Percentiles rank a stretch among this genome's conserved stretches.
These are phyloP conservation scores for Streptanthus diversifolius DNA, from an alignment of 345 rosid genomes.

Conservation along the genomic window DNA sequence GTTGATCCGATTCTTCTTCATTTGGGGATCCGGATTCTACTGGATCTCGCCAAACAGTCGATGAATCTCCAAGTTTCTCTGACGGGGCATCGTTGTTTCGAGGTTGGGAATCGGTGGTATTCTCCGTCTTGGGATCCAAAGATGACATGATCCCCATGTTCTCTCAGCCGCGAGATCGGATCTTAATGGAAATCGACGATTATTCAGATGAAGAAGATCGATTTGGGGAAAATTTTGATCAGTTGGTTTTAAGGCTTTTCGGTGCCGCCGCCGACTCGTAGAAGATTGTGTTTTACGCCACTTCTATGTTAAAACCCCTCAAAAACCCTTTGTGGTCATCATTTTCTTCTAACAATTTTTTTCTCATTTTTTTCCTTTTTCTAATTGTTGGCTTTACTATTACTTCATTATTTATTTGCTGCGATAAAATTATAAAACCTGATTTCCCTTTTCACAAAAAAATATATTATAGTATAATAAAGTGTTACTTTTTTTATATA, in stretches of 20 bases:
- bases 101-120: constrained; percentile 18
- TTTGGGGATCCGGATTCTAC: constrained; percentile 7
- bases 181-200: not conserved
- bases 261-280: constrained; percentile 17
- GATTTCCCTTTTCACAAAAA: too few species aligned
- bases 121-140: constrained; percentile 23
- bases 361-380: too few species aligned
- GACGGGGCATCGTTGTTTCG: constrained; percentile 15
- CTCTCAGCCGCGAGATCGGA: not conserved
- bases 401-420: not conserved
- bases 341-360: not conserved
- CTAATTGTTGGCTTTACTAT: too few species aligned
- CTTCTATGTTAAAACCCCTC: constrained; percentile 15
- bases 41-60: constrained; percentile 16
- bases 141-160: constrained; percentile 26
- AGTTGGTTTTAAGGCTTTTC: constrained; percentile 2
- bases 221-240: not conserved
- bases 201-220: not conserved
- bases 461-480: too few species aligned
- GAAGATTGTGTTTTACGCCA: too few species aligned
- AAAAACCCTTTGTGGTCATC: constrained; percentile 6
- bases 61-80: constrained; percentile 21
- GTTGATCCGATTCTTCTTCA: constrained; percentile 22
- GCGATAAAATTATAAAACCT: not conserved
- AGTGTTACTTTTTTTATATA: too few species aligned